Base-by-base conservation (phyloP, 1,139 yeast genomes). In the Geotrichum australiense region DNA sequence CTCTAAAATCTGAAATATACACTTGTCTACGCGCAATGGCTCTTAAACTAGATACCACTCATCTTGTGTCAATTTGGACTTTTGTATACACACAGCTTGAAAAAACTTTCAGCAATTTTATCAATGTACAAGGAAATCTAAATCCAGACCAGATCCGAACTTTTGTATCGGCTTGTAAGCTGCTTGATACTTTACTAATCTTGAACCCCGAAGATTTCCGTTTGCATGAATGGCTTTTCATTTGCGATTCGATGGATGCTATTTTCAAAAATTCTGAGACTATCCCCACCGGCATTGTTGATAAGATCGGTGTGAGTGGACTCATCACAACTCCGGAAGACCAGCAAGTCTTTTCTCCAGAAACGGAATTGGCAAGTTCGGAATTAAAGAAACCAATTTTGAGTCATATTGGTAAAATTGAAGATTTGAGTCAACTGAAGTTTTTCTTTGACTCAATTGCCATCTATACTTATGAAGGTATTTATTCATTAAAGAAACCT, bases 161-260 rank as follows among this genome's bases (percentile, higher is more conserved):
- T 3, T 36, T 61, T 8, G 48, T 58, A n/a, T 73, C 74, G 43
- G 82, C 80, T 0, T 80, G 87, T 55, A 89, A 87, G 58, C 66
- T 91, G 18, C 65, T 91, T 36, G 98, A 91, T 58, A 71, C 82
- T 32, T 58, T 87, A 20, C 59, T 89, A 19, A 66, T 82, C 7
- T 55, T 86, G 41, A 74, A 78, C 30, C 71, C 71, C 41, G 96
- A 87, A 55, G 95, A 86, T 42, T 89, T 91, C 61, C 80, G 79
- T 53, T 62, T 82, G 51, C 57, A 75, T 51, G 91, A 85, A 54
- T 91, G 97, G 97, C 66, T 89, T 1, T 91, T 86, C 59, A 73
- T 89, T 11, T 72, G 80, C 25, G 84, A 82, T 51, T 78, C 75
- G 19, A 72, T 80, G 28, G 87, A 81, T 50, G 78, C 84, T 7